Conservation (phyloP, 129 eudicot species). For the Pulicaria dysenterica region DNA sequence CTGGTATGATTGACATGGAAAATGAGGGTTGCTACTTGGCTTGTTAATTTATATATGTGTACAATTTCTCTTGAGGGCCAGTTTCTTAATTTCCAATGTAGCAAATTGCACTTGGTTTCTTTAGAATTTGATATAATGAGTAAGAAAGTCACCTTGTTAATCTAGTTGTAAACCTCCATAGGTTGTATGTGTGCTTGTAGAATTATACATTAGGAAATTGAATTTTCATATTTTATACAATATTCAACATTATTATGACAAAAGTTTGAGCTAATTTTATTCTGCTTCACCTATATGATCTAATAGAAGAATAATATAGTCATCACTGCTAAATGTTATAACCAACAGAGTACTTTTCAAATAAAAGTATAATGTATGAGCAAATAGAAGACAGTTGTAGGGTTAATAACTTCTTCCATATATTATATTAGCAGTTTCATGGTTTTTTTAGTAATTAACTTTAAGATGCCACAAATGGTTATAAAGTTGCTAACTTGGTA, state of each 20-base stretch:
- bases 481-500: neutral
- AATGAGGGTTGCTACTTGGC: neutral
- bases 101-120: neutral
- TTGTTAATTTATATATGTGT: neutral
- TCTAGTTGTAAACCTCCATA: neutral
- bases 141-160: no score
- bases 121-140: neutral
- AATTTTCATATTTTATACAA: neutral
- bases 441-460: neutral
- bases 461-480: neutral
- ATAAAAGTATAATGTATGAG: neutral
- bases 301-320: neutral
- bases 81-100: neutral
- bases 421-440: neutral
- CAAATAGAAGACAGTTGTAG: neutral
- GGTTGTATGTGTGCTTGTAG: neutral
- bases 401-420: neutral
- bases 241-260: neutral
- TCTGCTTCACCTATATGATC: neutral
- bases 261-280: neutral
- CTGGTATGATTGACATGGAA: neutral
- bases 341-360: neutral
- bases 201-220: neutral
- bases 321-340: neutral
- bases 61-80: neutral